phyloP scores from a whole-genome alignment of 2,329 filamentous ascomycete genomes.

The Colletotrichum lindemuthianum region DNA sequence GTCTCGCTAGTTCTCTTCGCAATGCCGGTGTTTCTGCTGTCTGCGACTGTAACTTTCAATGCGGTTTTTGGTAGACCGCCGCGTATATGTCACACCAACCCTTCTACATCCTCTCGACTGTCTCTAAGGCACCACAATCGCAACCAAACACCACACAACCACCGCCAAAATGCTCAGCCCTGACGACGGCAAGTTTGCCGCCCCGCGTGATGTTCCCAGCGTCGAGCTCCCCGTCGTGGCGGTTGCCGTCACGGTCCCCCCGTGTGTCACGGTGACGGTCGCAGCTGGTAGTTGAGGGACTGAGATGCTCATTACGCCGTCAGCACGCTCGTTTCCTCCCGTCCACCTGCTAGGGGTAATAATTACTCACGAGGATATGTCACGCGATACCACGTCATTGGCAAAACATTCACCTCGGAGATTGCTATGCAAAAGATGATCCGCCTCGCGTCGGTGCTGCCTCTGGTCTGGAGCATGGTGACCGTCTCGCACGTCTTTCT shows the following conservation, averaged over 20 bases:
- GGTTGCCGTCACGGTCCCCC: not conserved
- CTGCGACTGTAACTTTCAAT: too few species aligned
- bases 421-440: slow-evolving; percentile 24
- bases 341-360: not conserved
- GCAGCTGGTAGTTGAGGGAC: not conserved
- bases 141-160: too few species aligned
- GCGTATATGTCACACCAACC: too few species aligned
- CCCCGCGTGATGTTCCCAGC: not conserved
- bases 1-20: too few species aligned
- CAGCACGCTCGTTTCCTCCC: too few species aligned
- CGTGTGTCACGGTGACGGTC: slow-evolving; percentile 5
- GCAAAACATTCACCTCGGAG: slow-evolving; percentile 14
- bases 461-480: slow-evolving; percentile 8
- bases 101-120: too few species aligned
- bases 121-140: too few species aligned
- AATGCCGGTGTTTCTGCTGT: too few species aligned
- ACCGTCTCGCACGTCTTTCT: slow-evolving; percentile 20
- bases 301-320: not conserved
- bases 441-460: slow-evolving; percentile 15
- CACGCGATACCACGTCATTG: slow-evolving; percentile 28
- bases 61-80: too few species aligned
- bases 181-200: too few species aligned
- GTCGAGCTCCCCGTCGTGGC: not conserved
- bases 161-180: too few species aligned
- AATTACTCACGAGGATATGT: not conserved